These are phyloP conservation scores for Bacterosira constricta DNA, from an alignment of 108 stramenopile genomes.

Conservation along the genomic window DNA sequence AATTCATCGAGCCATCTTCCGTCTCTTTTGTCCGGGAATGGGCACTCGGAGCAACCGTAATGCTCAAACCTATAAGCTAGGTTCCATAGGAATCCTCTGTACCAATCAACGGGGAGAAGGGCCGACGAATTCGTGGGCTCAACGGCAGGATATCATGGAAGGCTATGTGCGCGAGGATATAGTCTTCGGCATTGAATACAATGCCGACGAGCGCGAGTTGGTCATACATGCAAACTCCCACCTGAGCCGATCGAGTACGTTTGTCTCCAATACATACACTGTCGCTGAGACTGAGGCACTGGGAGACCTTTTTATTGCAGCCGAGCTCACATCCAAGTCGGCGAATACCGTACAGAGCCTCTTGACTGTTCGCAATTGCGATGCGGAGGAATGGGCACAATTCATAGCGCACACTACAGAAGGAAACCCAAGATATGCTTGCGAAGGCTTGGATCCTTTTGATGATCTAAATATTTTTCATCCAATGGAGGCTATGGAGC, in stretches of 20 bases:
- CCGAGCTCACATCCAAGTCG: constrained; percentile 15
- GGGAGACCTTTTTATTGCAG: constrained; percentile 27
- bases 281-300: constrained; percentile 1
- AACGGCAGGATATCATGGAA: constrained; percentile 5
- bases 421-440: background rate
- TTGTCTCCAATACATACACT: background rate
- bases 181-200: constrained; percentile 31
- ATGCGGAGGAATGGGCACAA: constrained; percentile 11
- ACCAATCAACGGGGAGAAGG: constrained; percentile 5
- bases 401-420: constrained; percentile 6
- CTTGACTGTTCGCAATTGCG: constrained; percentile 31
- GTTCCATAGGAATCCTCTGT: constrained; percentile 24
- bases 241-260: background rate
- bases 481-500: background rate
- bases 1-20: constrained; percentile 24
- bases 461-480: background rate
- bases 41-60: background rate
- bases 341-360: background rate
- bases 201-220: constrained; percentile 11
- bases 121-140: constrained; percentile 8
- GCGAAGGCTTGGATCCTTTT: background rate
- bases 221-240: background rate
- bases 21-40: constrained; percentile 29
- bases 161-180: constrained; percentile 10
- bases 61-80: constrained; percentile 3